These are phyloP conservation scores for Omphalotus olearius DNA, from an alignment of 1,284 basidiomycete genomes.

Conservation along the genomic window DNA sequence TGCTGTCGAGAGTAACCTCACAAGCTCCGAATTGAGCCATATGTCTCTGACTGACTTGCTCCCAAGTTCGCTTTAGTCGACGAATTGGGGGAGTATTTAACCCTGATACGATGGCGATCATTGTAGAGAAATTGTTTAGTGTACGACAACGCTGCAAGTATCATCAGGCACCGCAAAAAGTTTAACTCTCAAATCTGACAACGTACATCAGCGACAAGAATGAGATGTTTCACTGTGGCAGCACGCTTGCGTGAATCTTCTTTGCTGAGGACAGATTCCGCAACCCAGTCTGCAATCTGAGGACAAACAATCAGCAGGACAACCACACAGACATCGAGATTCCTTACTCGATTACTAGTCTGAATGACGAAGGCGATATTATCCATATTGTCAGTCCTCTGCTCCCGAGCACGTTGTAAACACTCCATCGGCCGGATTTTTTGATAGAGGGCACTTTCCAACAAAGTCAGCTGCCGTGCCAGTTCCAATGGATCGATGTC, in stretches of 20 bases:
- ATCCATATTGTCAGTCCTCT: constrained; percentile 68
- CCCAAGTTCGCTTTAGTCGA: constrained; percentile 94
- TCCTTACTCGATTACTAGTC: constrained; percentile 82
- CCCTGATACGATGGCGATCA: constrained; percentile 95
- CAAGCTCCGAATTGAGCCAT: constrained; percentile 66
- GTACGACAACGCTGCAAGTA: constrained; percentile 74
- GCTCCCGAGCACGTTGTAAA: constrained; percentile 75
- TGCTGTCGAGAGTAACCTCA: constrained; percentile 83
- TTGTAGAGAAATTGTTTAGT: constrained; percentile 92
- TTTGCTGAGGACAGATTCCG: constrained; percentile 81
- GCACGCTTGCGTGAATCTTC: constrained; percentile 87
- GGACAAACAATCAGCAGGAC: constrained; percentile 5
- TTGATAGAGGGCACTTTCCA: constrained; percentile 87
- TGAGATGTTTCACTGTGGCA: constrained; percentile 84
- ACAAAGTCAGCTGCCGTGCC: constrained; percentile 90
- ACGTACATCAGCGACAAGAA: constrained; percentile 84
- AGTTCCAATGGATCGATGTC: constrained; percentile 91
- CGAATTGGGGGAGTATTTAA: constrained; percentile 93
- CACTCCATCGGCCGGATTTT: constrained; percentile 92
- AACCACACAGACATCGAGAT: background rate
- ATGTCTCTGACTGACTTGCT: constrained; percentile 73
- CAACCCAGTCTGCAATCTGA: constrained; percentile 92
- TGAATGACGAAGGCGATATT: constrained; percentile 91
- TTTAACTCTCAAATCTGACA: background rate
- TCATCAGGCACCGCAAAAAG: constrained; percentile 9